Conservation (phyloP, 148 eudicot genomes). For the Selenicereus undatus region DNA sequence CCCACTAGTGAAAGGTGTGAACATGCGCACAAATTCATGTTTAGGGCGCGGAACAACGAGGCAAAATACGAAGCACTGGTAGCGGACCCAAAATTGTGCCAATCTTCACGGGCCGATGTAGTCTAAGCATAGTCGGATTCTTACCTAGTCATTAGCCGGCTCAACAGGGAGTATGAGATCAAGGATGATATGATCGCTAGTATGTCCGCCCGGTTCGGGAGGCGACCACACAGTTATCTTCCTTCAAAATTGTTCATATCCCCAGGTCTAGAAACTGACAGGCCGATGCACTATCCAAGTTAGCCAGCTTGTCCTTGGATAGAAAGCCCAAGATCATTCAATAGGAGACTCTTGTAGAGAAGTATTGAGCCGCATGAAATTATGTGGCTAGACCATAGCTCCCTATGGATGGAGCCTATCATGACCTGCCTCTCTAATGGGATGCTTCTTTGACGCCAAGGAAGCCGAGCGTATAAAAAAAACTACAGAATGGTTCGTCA, state of each 20-base stretch:
- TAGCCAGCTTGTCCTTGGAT: no score
- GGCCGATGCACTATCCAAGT: no score
- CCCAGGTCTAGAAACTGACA: no score
- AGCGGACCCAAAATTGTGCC: background rate
- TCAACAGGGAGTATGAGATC: no score
- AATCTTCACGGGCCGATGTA: background rate
- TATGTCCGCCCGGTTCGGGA: no score
- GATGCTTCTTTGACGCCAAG: background rate
- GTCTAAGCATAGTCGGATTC: no score
- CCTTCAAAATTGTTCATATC: no score
- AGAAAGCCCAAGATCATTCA: no score
- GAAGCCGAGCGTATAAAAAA: background rate
- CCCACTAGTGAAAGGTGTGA: background rate
- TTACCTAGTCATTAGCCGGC: no score
- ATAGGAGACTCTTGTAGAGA: background rate
- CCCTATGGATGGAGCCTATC: background rate
- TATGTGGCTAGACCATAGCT: background rate
- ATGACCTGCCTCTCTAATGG: background rate
- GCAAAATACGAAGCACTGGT: background rate
- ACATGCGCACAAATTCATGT: background rate
- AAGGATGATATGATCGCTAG: no score
- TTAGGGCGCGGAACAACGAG: background rate
- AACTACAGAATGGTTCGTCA: background rate
- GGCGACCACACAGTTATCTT: no score
- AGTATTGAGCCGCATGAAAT: background rate